These are phyloP conservation scores for Phytophthora citricola DNA, from an alignment of 352 stramenopile species.

Conservation along the genomic window DNA sequence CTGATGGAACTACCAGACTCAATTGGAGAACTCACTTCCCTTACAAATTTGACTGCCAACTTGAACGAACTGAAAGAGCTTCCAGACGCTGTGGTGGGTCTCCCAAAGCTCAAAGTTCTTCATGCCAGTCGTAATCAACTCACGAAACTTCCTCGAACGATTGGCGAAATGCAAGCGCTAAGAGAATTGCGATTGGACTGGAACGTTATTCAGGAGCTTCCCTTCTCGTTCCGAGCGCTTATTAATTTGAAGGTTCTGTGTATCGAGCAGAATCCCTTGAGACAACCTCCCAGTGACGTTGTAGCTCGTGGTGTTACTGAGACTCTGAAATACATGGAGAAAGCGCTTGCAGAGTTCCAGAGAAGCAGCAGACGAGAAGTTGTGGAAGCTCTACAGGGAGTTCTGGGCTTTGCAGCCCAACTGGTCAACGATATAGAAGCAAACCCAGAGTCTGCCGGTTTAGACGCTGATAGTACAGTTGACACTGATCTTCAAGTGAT, in stretches of 20 bases:
- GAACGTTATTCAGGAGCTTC: constrained; percentile 68
- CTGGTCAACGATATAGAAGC: constrained; percentile 12
- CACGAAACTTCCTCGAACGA: constrained; percentile 47
- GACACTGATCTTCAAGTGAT: constrained; percentile 37
- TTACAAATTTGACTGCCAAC: constrained; percentile 58
- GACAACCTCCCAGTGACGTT: constrained; percentile 54
- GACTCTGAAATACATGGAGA: constrained; percentile 65
- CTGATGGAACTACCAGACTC: constrained; percentile 44
- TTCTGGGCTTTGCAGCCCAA: constrained; percentile 46
- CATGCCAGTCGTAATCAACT: constrained; percentile 61
- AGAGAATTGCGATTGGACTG: constrained; percentile 66
- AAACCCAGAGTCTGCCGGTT: neutral
- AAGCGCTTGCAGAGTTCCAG: constrained; percentile 55
- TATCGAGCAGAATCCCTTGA: constrained; percentile 72
- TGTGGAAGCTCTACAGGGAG: constrained; percentile 53
- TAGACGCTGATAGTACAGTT: neutral
- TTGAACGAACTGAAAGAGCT: constrained; percentile 59
- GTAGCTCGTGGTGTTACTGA: constrained; percentile 51
- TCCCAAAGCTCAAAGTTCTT: constrained; percentile 46
- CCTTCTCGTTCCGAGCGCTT: constrained; percentile 62
- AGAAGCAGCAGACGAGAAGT: constrained; percentile 50
- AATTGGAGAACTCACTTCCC: constrained; percentile 47
- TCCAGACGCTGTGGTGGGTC: constrained; percentile 43
- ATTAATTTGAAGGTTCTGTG: constrained; percentile 41
- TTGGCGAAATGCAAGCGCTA: constrained; percentile 55